Evolutionary conservation across 139 green algal species (phyloP), one percentile per base, ranked within the genome.

Genomic region (Zygnema circumcarinatum): DNA sequence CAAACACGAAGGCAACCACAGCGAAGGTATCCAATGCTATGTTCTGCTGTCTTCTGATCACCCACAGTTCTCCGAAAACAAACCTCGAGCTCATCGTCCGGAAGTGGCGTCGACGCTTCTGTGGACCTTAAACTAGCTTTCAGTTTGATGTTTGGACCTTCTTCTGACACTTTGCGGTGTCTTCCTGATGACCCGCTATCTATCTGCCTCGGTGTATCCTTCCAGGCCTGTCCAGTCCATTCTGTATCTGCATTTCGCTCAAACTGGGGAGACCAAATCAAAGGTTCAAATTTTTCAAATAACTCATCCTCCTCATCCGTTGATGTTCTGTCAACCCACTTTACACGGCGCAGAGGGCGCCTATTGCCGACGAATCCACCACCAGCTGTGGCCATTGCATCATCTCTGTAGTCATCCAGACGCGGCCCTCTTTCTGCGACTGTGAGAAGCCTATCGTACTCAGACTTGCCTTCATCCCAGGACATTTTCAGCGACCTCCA

Each of bases 1-100:
- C 69, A 78, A 3, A 78, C 35, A 53, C 69, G 69, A 39, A 78
- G 7, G 69, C 69, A 78, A 16, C 35, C 7, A 11, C 69, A 78
- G 3, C 16, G 69, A 3, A 78, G 11, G 36, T 40, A 39, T 53
- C 69, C 35, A 39, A 78, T 11, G 69, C 69, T 53, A 11, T 42
- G 69, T 42, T 78, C 69, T 42, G 7, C 69, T 29, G 35, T 40
- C 69, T 78, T 42, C 35, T 42, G 69, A 42, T 78, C 69, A 78
- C 35, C 69, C 7, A 78, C 11, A 53, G 69, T 78, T 42, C 36
- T 78, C 11, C 36, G 69, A 42, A 78, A 78, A 78, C 35, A 42
- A 41, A 11, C 16, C 35, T 40, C 69, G 7, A 78, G 16, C 16
- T 62, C 47, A 62, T 62, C 47, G 7, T 62, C 47, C 16, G 7